These are phyloP conservation scores for Parathielavia appendiculata DNA, from an alignment of 495 filamentous ascomycete genomes.

Conservation along the genomic window DNA sequence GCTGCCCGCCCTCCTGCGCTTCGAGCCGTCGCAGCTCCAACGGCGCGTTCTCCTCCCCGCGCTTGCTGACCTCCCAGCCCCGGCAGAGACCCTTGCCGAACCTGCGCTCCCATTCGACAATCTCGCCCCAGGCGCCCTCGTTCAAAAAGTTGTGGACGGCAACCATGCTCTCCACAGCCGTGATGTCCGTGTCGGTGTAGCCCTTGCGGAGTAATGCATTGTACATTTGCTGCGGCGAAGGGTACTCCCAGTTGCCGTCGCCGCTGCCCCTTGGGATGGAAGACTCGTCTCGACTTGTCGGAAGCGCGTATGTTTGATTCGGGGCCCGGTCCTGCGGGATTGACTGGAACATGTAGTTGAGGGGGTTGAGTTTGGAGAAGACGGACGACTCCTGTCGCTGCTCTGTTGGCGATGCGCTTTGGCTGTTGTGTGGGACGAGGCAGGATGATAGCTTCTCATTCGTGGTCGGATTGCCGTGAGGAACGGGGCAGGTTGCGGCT, in stretches of 20 bases:
- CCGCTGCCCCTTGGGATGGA: slow-evolving; percentile 80
- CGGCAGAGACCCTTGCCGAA: slow-evolving; percentile 65
- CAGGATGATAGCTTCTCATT: slow-evolving; percentile 45
- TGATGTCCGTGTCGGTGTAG: slow-evolving; percentile 85
- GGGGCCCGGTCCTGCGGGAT: slow-evolving; percentile 73
- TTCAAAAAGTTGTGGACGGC: slow-evolving; percentile 97
- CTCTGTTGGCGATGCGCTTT: slow-evolving; percentile 27
- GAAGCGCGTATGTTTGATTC: slow-evolving; percentile 65
- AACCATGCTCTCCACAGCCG: slow-evolving; percentile 95
- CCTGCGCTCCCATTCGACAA: slow-evolving; percentile 82
- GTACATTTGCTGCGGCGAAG: slow-evolving; percentile 98
- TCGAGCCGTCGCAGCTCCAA: slow-evolving; percentile 32
- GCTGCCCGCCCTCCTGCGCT: slow-evolving; percentile 32
- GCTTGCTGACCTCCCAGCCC: slow-evolving; percentile 70
- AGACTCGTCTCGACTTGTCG: slow-evolving; percentile 70
- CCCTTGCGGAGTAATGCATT: slow-evolving; percentile 95
- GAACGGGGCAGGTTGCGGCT: slow-evolving; percentile 42
- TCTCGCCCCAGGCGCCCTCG: slow-evolving; percentile 93
- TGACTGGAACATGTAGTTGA: slow-evolving; percentile 93
- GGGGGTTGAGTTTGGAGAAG: slow-evolving; percentile 74
- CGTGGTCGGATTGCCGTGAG: slow-evolving; percentile 43
- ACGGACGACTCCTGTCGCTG: slow-evolving; percentile 37
- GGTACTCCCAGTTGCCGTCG: slow-evolving; percentile 89
- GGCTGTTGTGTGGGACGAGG: slow-evolving; percentile 44
- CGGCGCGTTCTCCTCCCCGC: slow-evolving; percentile 57